Percentiles rank a stretch among this genome's conserved stretches.
These are phyloP conservation scores for Picochlorum sp. DNA, from an alignment of 139 green algal genomes.

Conservation along the genomic window DNA sequence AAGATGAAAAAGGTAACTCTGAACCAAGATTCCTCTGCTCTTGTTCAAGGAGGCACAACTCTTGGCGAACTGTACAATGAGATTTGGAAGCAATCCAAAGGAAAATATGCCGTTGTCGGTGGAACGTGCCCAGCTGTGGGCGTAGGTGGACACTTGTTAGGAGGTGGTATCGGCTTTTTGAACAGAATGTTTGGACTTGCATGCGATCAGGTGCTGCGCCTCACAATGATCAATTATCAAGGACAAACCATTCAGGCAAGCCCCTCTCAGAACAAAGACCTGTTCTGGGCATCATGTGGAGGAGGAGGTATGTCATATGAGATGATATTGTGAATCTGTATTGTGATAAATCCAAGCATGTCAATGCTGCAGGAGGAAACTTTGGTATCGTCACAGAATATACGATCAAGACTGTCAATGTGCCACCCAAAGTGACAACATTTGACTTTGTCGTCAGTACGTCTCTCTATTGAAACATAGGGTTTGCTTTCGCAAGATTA, in stretches of 20 bases:
- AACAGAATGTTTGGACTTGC: not conserved
- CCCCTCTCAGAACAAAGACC: not conserved
- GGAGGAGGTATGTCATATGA: not conserved
- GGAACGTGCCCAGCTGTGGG: not conserved
- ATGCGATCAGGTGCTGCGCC: not conserved
- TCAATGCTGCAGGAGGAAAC: not conserved
- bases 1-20: not conserved
- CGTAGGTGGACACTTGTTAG: not conserved
- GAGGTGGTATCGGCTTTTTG: not conserved
- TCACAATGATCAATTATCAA: slow-evolving; percentile 1
- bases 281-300: not conserved
- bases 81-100: not conserved
- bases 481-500: no score
- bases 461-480: not conserved
- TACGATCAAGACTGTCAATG: not conserved
- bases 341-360: no score
- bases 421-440: not conserved
- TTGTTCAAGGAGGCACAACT: not conserved
- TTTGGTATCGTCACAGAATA: slow-evolving; percentile 2
- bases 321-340: no score
- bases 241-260: not conserved
- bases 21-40: not conserved
- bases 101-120: slow-evolving; percentile 1
- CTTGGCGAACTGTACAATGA: not conserved
- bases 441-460: not conserved